A percentile compares a stretch with the other conserved stretches of the same genome.
These are phyloP conservation scores for Pyrenopolyporus hunteri DNA, from an alignment of 495 filamentous ascomycete species.

Conservation along the genomic window DNA sequence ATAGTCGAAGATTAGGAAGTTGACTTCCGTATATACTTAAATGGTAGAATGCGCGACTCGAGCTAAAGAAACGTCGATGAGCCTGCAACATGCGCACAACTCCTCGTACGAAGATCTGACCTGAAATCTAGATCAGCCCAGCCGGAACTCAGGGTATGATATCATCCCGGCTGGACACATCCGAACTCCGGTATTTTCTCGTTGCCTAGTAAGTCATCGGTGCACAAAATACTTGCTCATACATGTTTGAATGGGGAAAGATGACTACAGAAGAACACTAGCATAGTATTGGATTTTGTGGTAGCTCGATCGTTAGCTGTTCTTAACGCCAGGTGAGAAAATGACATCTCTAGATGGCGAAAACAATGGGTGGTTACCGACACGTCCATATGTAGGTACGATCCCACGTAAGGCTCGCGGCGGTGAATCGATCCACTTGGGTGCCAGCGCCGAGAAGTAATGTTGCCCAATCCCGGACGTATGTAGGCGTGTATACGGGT, in stretches of 20 bases:
- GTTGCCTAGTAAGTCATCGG: slow-evolving; percentile 2
- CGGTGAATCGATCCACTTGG: slow-evolving; percentile 18
- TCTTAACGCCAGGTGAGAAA: background rate
- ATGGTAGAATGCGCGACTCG: too few species aligned
- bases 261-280: too few species aligned
- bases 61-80: too few species aligned
- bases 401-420: background rate
- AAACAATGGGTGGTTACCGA: background rate
- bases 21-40: too few species aligned
- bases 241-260: too few species aligned
- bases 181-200: slow-evolving; percentile 2
- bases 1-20: too few species aligned
- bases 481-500: too few species aligned
- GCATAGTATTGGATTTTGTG: too few species aligned
- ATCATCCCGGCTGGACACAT: slow-evolving; percentile 16
- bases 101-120: too few species aligned
- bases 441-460: slow-evolving; percentile 21
- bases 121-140: background rate
- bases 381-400: background rate
- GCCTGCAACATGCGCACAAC: too few species aligned
- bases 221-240: too few species aligned
- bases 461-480: slow-evolving; percentile 15
- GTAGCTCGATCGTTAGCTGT: too few species aligned
- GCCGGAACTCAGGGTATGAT: background rate
- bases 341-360: background rate